Conservation (phyloP, 805 yeast genomes). For the Barnettozyma californica region DNA sequence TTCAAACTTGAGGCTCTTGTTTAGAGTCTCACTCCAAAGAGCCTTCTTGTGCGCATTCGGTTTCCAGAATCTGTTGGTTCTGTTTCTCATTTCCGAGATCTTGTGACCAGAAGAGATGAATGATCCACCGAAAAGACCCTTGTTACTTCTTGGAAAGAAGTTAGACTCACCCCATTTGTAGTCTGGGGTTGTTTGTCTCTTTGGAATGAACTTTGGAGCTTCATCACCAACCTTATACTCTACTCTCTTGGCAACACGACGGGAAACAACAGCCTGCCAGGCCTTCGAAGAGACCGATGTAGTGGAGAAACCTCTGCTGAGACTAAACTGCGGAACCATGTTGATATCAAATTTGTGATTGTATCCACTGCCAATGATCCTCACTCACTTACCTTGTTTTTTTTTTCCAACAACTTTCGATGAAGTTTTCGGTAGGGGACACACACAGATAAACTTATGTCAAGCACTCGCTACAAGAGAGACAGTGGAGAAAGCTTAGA, state of each 20-base stretch:
- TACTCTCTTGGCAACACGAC: slow-evolving; percentile 40
- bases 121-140: slow-evolving; percentile 89
- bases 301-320: slow-evolving; percentile 20
- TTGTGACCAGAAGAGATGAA: slow-evolving; percentile 72
- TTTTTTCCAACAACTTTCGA: slow-evolving; percentile 1
- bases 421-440: slow-evolving; percentile 6
- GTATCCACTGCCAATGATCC: background rate
- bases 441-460: background rate
- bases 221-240: slow-evolving; percentile 49
- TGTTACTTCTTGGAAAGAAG: slow-evolving; percentile 76
- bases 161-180: slow-evolving; percentile 77
- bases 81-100: slow-evolving; percentile 68
- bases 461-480: too few relatives aligned
- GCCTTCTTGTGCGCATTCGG: slow-evolving; percentile 76
- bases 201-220: slow-evolving; percentile 43
- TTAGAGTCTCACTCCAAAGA: slow-evolving; percentile 80
- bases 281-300: slow-evolving; percentile 20
- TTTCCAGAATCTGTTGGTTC: slow-evolving; percentile 71
- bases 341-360: background rate
- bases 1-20: slow-evolving; percentile 45
- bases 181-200: slow-evolving; percentile 44
- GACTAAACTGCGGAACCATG: slow-evolving; percentile 15
- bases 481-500: too few relatives aligned
- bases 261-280: slow-evolving; percentile 42
- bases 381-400: too few relatives aligned